Conservation (phyloP, 2,329 filamentous ascomycete species). For the Ophiosphaerella korrae region DNA sequence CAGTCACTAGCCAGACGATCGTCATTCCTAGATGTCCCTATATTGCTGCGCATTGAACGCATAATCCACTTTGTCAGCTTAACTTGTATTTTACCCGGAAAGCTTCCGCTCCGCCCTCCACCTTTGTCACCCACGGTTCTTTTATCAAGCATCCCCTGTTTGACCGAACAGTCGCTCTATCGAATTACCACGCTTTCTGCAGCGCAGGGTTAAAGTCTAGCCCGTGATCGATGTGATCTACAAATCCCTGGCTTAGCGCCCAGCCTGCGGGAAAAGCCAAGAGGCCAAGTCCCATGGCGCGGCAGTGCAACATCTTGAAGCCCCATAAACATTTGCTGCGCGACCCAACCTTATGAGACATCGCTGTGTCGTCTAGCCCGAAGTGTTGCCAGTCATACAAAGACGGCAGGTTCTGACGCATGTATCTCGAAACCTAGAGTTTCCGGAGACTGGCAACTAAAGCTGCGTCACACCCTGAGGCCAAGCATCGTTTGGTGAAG, state of each 20-base stretch:
- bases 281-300: slow-evolving; percentile 21
- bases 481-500: neutral
- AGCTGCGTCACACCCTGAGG: slow-evolving; percentile 8
- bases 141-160: neutral
- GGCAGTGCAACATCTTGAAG: slow-evolving; percentile 9
- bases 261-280: slow-evolving; percentile 12
- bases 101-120: slow-evolving; percentile 1
- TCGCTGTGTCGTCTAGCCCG: slow-evolving; percentile 2
- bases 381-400: slow-evolving; percentile 5
- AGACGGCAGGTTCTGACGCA: neutral
- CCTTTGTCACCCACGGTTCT: neutral
- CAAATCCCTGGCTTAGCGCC: slow-evolving; percentile 3
- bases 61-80: slow-evolving; percentile 12
- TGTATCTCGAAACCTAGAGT: neutral
- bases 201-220: no score
- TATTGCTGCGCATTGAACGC: slow-evolving; percentile 13
- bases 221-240: slow-evolving; percentile 3
- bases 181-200: no score
- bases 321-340: slow-evolving; percentile 3
- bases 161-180: neutral
- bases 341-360: neutral
- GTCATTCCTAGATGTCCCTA: neutral
- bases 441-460: slow-evolving; percentile 7
- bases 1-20: neutral
- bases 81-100: slow-evolving; percentile 7